Evolutionary conservation across 2,329 filamentous ascomycete genomes (phyloP).

Genomic region (Talaromyces atroroseus): DNA sequence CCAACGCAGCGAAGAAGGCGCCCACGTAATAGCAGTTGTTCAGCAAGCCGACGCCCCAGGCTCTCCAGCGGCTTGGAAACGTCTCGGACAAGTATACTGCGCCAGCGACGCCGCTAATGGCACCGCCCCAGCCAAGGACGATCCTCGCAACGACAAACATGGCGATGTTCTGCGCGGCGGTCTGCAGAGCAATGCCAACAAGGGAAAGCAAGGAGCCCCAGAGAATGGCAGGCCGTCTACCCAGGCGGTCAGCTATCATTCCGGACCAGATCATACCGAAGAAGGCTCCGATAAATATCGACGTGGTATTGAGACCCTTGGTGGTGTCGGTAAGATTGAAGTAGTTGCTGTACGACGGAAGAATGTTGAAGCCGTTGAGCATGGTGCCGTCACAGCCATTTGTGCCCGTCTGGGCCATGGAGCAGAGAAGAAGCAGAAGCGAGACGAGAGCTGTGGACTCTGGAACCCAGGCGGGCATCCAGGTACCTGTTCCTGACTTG

Average conservation of each 20-base stretch:
- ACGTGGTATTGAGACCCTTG: conserved; percentile 51
- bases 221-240: neutral
- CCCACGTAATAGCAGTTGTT: conserved; percentile 33
- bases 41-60: conserved; percentile 39
- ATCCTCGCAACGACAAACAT: conserved; percentile 3
- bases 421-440: conserved; percentile 40
- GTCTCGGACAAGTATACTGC: conserved; percentile 48
- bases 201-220: neutral
- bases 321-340: conserved; percentile 51
- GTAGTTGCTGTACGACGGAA: conserved; percentile 53
- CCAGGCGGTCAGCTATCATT: neutral
- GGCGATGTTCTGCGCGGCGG: conserved; percentile 2
- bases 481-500: conserved; percentile 38
- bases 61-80: conserved; percentile 41
- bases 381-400: conserved; percentile 45
- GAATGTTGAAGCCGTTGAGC: conserved; percentile 53
- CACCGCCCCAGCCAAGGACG: conserved; percentile 16
- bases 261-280: neutral
- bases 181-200: neutral
- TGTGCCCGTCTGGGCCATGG: conserved; percentile 40
- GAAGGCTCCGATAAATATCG: conserved; percentile 20
- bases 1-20: conserved; percentile 43
- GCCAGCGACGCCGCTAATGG: conserved; percentile 40
- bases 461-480: conserved; percentile 45
- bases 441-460: conserved; percentile 30